These are phyloP conservation scores for Microcos paniculata DNA, from an alignment of 345 rosid species.

Conservation along the genomic window DNA sequence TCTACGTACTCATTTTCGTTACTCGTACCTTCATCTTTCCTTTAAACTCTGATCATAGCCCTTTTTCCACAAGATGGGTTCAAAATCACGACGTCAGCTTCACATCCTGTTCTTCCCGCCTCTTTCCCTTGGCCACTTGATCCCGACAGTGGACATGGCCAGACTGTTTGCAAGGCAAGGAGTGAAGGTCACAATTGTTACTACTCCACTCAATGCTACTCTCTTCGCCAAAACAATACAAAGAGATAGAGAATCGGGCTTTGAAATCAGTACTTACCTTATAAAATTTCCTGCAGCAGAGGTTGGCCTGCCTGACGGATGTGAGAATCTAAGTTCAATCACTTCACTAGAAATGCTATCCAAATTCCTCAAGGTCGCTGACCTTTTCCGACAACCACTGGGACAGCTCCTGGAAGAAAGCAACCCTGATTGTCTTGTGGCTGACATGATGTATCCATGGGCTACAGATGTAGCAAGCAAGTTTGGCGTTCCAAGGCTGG, in stretches of 20 bases:
- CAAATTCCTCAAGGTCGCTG: slow-evolving; percentile 14
- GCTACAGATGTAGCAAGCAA: slow-evolving; percentile 42
- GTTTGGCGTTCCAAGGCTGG: slow-evolving; percentile 44
- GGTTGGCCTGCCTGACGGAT: slow-evolving; percentile 35
- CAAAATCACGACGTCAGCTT: neutral
- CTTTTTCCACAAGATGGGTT: neutral
- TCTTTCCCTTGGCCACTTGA: slow-evolving; percentile 34
- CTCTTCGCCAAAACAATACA: slow-evolving; percentile 33
- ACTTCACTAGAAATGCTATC: neutral
- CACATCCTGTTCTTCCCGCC: slow-evolving; percentile 12
- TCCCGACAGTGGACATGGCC: slow-evolving; percentile 58
- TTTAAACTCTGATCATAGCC: too few relatives aligned
- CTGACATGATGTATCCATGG: slow-evolving; percentile 61
- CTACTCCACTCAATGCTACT: slow-evolving; percentile 47
- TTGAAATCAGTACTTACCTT: too few relatives aligned
- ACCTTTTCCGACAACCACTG: neutral
- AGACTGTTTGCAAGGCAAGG: slow-evolving; percentile 45
- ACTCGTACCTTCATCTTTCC: too few relatives aligned
- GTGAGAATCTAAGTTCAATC: slow-evolving; percentile 32
- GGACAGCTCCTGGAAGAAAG: slow-evolving; percentile 19
- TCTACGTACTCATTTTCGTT: too few relatives aligned
- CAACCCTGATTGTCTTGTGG: slow-evolving; percentile 38
- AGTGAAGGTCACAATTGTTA: slow-evolving; percentile 45
- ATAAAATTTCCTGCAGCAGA: slow-evolving; percentile 4
- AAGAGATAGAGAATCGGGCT: too few relatives aligned